These are phyloP conservation scores for Agroathelia rolfsii DNA, from an alignment of 1,284 basidiomycete genomes.

Conservation along the genomic window DNA sequence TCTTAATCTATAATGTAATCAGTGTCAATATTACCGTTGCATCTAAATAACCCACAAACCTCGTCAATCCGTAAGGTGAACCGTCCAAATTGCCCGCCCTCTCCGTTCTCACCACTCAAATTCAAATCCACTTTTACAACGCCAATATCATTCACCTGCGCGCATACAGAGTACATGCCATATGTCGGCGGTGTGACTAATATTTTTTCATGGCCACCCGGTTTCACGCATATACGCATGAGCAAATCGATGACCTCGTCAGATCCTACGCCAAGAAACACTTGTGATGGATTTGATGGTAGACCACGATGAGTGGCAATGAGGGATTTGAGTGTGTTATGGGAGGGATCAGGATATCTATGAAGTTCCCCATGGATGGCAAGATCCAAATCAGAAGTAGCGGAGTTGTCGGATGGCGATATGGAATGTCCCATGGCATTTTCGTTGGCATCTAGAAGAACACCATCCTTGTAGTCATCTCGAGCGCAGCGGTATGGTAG, in stretches of 20 bases:
- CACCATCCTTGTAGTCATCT: conserved; percentile 89
- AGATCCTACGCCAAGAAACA: conserved; percentile 94
- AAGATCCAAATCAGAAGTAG: conserved; percentile 43
- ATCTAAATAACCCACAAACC: no score
- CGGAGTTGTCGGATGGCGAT: conserved; percentile 19
- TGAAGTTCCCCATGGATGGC: no score
- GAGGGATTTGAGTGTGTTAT: conserved; percentile 69
- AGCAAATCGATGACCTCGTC: conserved; percentile 97
- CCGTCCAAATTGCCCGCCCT: conserved; percentile 61
- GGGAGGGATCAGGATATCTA: conserved; percentile 82
- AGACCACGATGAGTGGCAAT: conserved; percentile 68
- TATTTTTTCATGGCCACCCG: conserved; percentile 68
- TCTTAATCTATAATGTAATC: conserved; percentile 51
- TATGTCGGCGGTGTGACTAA: conserved; percentile 92
- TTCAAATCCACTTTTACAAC: conserved; percentile 77
- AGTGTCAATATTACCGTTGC: no score
- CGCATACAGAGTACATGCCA: conserved; percentile 95
- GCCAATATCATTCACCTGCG: conserved; percentile 89
- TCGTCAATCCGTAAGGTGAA: conserved; percentile 75
- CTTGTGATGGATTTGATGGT: conserved; percentile 55
- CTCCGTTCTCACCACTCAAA: conserved; percentile 43
- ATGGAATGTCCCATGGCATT: conserved; percentile 89
- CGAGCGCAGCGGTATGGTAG: conserved; percentile 93
- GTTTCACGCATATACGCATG: conserved; percentile 82
- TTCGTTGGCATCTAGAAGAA: conserved; percentile 98